These are phyloP conservation scores for Globisporangium lucens DNA, from an alignment of 352 stramenopile species.

Conservation along the genomic window DNA sequence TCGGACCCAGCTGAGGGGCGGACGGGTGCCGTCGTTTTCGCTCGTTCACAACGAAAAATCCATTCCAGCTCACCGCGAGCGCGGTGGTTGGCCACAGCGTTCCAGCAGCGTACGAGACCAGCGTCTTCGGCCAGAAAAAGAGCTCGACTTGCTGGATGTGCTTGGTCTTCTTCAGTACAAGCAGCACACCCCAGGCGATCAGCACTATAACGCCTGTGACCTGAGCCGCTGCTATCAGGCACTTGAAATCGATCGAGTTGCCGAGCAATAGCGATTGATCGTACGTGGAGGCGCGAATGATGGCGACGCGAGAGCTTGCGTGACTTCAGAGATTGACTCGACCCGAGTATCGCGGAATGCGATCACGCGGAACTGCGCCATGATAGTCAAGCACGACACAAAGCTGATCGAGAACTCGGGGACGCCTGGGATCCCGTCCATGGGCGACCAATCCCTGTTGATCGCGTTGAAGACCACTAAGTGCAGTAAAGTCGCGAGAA, in stretches of 20 bases:
- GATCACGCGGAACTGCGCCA: conserved; percentile 7
- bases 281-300: not conserved
- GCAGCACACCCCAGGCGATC: not conserved
- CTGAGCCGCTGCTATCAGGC: not conserved
- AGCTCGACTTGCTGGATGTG: conserved; percentile 1
- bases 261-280: not conserved
- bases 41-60: conserved; percentile 5
- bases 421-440: conserved; percentile 6
- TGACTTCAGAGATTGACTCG: conserved; percentile 11
- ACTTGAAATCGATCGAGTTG: conserved; percentile 16
- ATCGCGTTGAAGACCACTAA: conserved; percentile 7
- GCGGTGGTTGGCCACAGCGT: conserved; percentile 14
- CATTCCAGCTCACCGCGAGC: conserved; percentile 19
- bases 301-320: not conserved
- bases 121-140: conserved; percentile 14
- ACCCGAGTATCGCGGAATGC: conserved; percentile 9
- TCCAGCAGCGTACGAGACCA: conserved; percentile 18
- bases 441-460: conserved; percentile 3
- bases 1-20: not conserved
- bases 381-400: conserved; percentile 12
- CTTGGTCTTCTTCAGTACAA: not conserved
- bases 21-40: not conserved
- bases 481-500: conserved; percentile 17
- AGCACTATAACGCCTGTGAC: not conserved
- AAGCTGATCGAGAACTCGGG: conserved; percentile 15